These are phyloP conservation scores for Magnaporthiopsis poae DNA, from an alignment of 2,329 filamentous ascomycete species.

Conservation along the genomic window DNA sequence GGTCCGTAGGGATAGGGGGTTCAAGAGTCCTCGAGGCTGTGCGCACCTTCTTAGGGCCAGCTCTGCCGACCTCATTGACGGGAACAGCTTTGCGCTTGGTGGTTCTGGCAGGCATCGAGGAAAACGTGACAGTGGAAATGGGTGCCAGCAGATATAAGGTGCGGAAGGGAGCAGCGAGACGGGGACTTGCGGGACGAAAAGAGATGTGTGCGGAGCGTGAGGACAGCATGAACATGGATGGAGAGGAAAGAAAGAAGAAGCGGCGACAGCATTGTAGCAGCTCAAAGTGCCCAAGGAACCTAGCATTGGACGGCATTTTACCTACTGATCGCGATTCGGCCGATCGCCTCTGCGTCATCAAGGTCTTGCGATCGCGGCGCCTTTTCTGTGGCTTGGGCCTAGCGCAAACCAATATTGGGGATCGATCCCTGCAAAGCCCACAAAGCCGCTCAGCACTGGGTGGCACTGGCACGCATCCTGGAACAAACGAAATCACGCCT, in stretches of 20 bases:
- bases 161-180: no score
- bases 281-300: background rate
- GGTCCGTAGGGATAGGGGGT: background rate
- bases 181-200: background rate
- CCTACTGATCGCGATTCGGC: background rate
- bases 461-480: no score
- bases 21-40: conserved; percentile 1
- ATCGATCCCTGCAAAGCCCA: no score
- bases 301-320: background rate
- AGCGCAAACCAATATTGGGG: background rate
- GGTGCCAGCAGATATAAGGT: background rate
- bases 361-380: background rate
- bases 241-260: background rate
- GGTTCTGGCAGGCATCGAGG: conserved; percentile 18
- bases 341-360: conserved; percentile 4
- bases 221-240: background rate
- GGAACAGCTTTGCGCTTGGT: conserved; percentile 19
- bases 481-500: no score
- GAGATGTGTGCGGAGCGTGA: background rate
- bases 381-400: background rate
- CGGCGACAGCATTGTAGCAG: no score
- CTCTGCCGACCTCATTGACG: conserved; percentile 16
- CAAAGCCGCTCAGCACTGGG: no score
- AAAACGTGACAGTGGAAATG: background rate
- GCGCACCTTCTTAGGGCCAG: conserved; percentile 14